Evolutionary conservation across 1,284 basidiomycete genomes (phyloP).

Genomic region (Anthracocystis walkeri): DNA sequence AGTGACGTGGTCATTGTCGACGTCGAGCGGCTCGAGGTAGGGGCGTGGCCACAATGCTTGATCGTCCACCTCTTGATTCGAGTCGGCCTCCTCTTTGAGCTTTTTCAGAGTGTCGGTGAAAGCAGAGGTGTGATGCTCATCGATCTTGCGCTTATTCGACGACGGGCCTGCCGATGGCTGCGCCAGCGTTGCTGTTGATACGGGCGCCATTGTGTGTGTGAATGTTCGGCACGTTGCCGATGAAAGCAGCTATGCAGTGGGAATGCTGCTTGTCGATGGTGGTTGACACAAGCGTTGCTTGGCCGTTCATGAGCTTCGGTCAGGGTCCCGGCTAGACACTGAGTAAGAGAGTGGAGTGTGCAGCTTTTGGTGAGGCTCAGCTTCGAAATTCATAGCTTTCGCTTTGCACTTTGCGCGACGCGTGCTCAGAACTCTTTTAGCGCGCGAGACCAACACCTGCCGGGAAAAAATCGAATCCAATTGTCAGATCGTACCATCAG

Average conservation of each 20-base stretch:
- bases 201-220: slow-evolving; percentile 46
- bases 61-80: slow-evolving; percentile 47
- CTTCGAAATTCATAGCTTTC: slow-evolving; percentile 4
- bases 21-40: slow-evolving; percentile 46
- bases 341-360: slow-evolving; percentile 2
- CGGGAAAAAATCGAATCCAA: background rate
- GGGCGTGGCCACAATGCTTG: slow-evolving; percentile 60
- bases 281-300: background rate
- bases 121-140: slow-evolving; percentile 47
- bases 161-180: slow-evolving; percentile 25
- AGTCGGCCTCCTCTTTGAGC: slow-evolving; percentile 53
- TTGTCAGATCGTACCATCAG: slow-evolving; percentile 8
- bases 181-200: slow-evolving; percentile 38
- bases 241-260: background rate
- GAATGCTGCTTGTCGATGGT: slow-evolving; percentile 4
- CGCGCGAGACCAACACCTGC: slow-evolving; percentile 33
- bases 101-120: slow-evolving; percentile 61
- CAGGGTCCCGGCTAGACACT: slow-evolving; percentile 11
- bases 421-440: slow-evolving; percentile 28
- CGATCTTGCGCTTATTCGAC: slow-evolving; percentile 49
- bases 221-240: slow-evolving; percentile 18
- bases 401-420: slow-evolving; percentile 46
- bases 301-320: background rate
- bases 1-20: slow-evolving; percentile 47
- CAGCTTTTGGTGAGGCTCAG: slow-evolving; percentile 11